Evolutionary conservation across 1,284 basidiomycete species (phyloP).

Genomic region (Cryptococcus floricola): DNA sequence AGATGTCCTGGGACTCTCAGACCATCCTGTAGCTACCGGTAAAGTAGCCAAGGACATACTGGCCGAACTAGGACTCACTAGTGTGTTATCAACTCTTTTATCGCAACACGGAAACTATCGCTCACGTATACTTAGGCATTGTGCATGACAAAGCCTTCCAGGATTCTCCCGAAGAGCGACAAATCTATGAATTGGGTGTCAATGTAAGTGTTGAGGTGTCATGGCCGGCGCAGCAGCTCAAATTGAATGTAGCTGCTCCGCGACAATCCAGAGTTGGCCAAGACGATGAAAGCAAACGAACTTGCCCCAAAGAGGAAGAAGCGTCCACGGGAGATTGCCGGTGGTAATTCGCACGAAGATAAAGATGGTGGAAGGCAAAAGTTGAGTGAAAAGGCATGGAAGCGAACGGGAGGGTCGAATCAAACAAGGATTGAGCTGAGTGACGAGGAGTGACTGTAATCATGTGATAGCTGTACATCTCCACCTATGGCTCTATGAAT

Average conservation of each 20-base stretch:
- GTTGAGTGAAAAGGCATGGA: too few species aligned
- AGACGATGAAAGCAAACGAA: conserved; percentile 36
- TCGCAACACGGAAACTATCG: neutral
- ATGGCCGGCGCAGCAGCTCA: too few species aligned
- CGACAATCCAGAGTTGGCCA: conserved; percentile 25
- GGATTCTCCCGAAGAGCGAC: conserved; percentile 37
- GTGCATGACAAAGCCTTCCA: conserved; percentile 34
- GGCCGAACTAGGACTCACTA: conserved; percentile 18
- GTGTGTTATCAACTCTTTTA: conserved; percentile 14
- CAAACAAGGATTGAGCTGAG: too few species aligned
- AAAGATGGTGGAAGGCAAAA: neutral
- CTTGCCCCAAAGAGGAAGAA: conserved; percentile 5
- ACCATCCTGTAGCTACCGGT: too few species aligned
- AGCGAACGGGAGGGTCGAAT: too few species aligned
- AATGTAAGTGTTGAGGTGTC: conserved; percentile 19
- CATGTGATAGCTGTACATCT: too few species aligned
- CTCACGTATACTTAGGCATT: conserved; percentile 14
- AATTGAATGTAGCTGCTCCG: conserved; percentile 20
- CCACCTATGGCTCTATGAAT: too few species aligned
- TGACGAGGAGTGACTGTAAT: too few species aligned
- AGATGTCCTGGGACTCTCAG: too few species aligned
- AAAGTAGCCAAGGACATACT: conserved; percentile 17
- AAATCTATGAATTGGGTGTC: conserved; percentile 40
- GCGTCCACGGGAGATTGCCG: neutral
- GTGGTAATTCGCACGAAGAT: conserved; percentile 5